These are phyloP conservation scores for Eutrema japonicum DNA, from an alignment of 345 rosid species.

Conservation along the genomic window DNA sequence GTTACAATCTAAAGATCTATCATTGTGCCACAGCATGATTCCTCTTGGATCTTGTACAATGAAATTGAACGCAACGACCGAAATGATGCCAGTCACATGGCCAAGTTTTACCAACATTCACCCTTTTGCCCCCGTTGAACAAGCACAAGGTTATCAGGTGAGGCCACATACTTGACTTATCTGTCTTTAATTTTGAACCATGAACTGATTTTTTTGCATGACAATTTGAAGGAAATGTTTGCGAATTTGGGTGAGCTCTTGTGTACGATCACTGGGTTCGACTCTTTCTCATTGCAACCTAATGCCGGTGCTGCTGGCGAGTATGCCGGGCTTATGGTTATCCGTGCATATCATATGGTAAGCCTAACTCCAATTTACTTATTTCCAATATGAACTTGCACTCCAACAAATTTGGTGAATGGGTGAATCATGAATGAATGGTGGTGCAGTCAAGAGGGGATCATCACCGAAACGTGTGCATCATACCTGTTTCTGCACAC, in stretches of 20 bases:
- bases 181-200: conserved; percentile 4
- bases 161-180: conserved; percentile 7
- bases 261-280: conserved; percentile 89
- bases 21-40: conserved; percentile 98
- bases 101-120: conserved; percentile 83
- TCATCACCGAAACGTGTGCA: conserved; percentile 91
- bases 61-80: conserved; percentile 95
- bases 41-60: conserved; percentile 97
- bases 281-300: conserved; percentile 97
- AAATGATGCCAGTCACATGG: conserved; percentile 97
- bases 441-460: conserved; percentile 83
- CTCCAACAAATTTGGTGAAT: neutral
- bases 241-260: conserved; percentile 73
- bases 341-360: conserved; percentile 94
- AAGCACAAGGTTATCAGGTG: conserved; percentile 90
- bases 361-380: neutral
- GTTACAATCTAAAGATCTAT: conserved; percentile 86
- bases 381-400: neutral
- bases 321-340: conserved; percentile 97
- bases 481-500: conserved; percentile 97
- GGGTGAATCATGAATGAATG: conserved; percentile 30
- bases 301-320: conserved; percentile 99
- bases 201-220: conserved; percentile 26
- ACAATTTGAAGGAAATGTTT: conserved; percentile 78
- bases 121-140: conserved; percentile 84